These are phyloP conservation scores for Carex littledalei DNA, from an alignment of 176 grass and related monocot genomes.

Conservation along the genomic window DNA sequence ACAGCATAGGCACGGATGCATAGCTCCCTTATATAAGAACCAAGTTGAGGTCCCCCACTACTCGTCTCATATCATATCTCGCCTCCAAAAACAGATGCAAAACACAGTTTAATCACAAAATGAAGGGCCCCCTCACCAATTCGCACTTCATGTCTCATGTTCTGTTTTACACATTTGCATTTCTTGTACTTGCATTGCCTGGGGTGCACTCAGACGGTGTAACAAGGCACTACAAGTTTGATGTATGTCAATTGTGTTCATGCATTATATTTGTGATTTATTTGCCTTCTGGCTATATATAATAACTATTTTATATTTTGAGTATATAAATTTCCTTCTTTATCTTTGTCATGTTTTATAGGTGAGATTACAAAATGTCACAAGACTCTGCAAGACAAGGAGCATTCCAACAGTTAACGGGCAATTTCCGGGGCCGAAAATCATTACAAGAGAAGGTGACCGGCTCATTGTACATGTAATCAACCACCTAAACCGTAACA, in stretches of 20 bases:
- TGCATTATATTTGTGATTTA: neutral
- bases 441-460: constrained; percentile 55
- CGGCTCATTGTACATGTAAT: constrained; percentile 59
- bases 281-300: neutral
- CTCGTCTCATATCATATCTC: constrained; percentile 26
- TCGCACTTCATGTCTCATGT: constrained; percentile 19
- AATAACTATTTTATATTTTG: neutral
- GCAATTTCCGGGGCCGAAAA: constrained; percentile 65
- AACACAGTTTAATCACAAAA: neutral
- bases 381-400: constrained; percentile 64
- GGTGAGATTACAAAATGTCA: constrained; percentile 56
- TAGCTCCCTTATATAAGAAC: constrained; percentile 38
- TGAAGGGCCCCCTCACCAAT: neutral
- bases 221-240: constrained; percentile 61
- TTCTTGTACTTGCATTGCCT: constrained; percentile 41
- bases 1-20: constrained; percentile 35
- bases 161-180: constrained; percentile 19
- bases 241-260: constrained; percentile 26
- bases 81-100: constrained; percentile 25
- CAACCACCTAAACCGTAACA: constrained; percentile 57
- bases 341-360: constrained; percentile 7
- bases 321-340: neutral
- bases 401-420: constrained; percentile 87
- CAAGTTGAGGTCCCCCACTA: constrained; percentile 10
- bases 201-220: constrained; percentile 20